Evolutionary conservation across 2,329 filamentous ascomycete species (phyloP), one percentile per base, ranked within the genome.

Genomic region (Helminthosporium solani): DNA sequence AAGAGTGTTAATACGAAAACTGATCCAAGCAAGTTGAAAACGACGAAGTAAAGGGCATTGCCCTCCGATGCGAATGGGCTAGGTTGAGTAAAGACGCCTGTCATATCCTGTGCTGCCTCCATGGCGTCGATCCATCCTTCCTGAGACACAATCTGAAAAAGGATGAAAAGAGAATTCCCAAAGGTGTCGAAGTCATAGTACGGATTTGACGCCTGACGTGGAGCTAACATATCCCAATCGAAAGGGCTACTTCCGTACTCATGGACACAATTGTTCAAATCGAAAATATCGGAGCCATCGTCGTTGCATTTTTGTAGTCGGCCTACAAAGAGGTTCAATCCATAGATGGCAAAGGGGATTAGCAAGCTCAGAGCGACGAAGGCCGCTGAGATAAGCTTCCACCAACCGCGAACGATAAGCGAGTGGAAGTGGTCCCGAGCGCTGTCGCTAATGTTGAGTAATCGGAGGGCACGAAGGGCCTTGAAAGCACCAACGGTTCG

Each of bases 51-150:
- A 28, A 97, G 70, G 0, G 89, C 91, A 56, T 99, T 97, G 33
- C 87, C 90, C 61, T 91, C 83, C 1, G 87, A 81, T 2, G 82
- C 77, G 50, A 85, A 84, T 25, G 80, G 73, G 41, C 81, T 65
- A 0, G 91, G 91, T 63, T 97, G 94, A 21, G 78, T 76, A 49
- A 85, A 88, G 25, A 77, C 75, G 2, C 88, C 90, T 1, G 85
- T 91, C 54, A 97, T 94, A 25, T 84, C 82, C 74, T 95, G 88
- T 1, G 85, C 86, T 27, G 82, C 81, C 75, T 88, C 91, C 66
- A 94, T 88, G n/a, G 96, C 90, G 67, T 96, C 90, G 9, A 85
- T 85, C 94, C 95, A 99, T 27, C 94, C 94, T 77, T 99, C 95
- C 70, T 99, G 94, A 42, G 92, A 97, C 33, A 97, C 92, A 71